A percentile compares a stretch with the other conserved stretches of the same genome.
phyloP scores from a whole-genome alignment of 2,329 filamentous ascomycete genomes.

The Didymella keratinophila region DNA sequence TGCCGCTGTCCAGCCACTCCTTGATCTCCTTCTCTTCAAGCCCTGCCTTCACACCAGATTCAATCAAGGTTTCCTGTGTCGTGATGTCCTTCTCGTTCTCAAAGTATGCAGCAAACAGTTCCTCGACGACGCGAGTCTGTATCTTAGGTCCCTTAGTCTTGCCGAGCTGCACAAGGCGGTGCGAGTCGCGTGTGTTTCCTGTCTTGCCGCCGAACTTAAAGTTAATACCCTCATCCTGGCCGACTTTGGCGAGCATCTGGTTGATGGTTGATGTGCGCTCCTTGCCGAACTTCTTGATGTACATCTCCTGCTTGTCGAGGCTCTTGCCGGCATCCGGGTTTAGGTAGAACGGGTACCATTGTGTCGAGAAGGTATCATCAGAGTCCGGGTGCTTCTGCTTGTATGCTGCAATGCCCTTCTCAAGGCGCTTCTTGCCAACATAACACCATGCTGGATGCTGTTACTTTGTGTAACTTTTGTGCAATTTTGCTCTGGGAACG shows the following conservation, averaged over 20 bases:
- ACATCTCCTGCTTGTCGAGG: constrained; percentile 64
- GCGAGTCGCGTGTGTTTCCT: constrained; percentile 81
- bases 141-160: constrained; percentile 62
- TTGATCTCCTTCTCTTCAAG: constrained; percentile 53
- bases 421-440: constrained; percentile 78
- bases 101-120: constrained; percentile 55
- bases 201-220: constrained; percentile 76
- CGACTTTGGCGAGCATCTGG: constrained; percentile 64
- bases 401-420: constrained; percentile 73
- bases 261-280: constrained; percentile 67
- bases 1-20: constrained; percentile 55
- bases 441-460: constrained; percentile 63
- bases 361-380: constrained; percentile 73
- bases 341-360: constrained; percentile 83
- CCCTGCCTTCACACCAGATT: constrained; percentile 54
- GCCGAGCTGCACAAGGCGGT: constrained; percentile 74
- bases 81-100: constrained; percentile 60
- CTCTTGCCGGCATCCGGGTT: constrained; percentile 69
- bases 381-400: constrained; percentile 66
- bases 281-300: constrained; percentile 69
- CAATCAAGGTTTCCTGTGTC: constrained; percentile 49
- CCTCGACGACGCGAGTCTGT: constrained; percentile 53
- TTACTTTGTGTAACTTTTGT: constrained; percentile 6
- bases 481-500: constrained; percentile 30
- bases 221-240: constrained; percentile 71